These are phyloP conservation scores for Beta lomatogona DNA, from an alignment of 179 eudicot species.

Conservation along the genomic window DNA sequence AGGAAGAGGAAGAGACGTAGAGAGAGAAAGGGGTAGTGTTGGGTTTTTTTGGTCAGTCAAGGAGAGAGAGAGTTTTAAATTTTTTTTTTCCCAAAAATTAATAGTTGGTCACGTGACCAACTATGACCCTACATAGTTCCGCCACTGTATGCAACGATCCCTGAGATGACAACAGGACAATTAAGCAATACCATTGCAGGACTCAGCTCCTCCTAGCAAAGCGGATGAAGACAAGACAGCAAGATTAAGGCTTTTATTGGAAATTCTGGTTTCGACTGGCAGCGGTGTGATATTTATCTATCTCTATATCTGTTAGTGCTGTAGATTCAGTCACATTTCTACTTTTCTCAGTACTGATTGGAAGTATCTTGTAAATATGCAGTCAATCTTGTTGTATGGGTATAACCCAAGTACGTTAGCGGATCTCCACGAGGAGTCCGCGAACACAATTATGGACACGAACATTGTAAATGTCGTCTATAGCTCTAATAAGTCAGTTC, in stretches of 20 bases:
- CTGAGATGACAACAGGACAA: constrained; percentile 59
- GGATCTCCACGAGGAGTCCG: too few relatives aligned
- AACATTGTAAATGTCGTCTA: too few relatives aligned
- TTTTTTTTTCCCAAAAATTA: too few relatives aligned
- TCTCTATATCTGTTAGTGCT: not conserved
- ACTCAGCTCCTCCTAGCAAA: constrained; percentile 59
- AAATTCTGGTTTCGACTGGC: constrained; percentile 88
- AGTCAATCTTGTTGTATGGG: constrained; percentile 63
- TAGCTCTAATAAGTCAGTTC: too few relatives aligned
- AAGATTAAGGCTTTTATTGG: constrained; percentile 76
- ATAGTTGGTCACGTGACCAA: too few relatives aligned
- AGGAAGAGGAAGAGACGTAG: too few relatives aligned
- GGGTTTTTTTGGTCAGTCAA: too few relatives aligned
- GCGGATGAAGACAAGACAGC: constrained; percentile 60
- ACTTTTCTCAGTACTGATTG: not conserved
- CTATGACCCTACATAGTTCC: too few relatives aligned
- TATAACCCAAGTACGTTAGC: too few relatives aligned
- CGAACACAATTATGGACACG: too few relatives aligned
- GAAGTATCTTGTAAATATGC: constrained; percentile 29
- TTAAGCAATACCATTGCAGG: constrained; percentile 52
- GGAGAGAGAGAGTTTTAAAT: too few relatives aligned
- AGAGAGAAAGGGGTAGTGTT: too few relatives aligned
- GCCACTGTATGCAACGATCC: constrained; percentile 84
- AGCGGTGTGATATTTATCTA: constrained; percentile 49
- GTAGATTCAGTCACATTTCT: not conserved